Conservation (phyloP, 371 early-diverging fungal species). For the Catenaria anguillulae region DNA sequence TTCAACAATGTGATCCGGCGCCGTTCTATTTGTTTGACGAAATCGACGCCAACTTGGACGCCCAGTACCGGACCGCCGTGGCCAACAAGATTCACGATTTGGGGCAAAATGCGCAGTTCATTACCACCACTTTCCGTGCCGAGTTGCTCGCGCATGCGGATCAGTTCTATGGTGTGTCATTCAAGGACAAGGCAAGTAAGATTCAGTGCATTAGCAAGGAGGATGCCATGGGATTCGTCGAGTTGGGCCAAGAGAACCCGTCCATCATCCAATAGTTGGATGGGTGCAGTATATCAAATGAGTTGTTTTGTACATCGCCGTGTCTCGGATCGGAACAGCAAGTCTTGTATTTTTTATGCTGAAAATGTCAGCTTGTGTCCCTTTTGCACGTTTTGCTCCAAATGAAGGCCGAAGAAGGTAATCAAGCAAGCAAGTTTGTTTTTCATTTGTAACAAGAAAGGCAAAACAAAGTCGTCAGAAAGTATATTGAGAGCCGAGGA, state of each 20-base stretch:
- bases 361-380: too few species aligned
- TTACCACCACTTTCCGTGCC: conserved; percentile 94
- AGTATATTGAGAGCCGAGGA: too few species aligned
- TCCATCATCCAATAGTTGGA: not conserved
- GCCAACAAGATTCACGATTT: conserved; percentile 85
- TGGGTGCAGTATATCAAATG: too few species aligned
- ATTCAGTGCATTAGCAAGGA: conserved; percentile 51
- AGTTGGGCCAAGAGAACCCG: conserved; percentile 18
- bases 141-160: conserved; percentile 82
- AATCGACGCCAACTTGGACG: conserved; percentile 99
- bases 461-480: too few species aligned
- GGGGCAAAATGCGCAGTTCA: conserved; percentile 80
- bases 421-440: too few species aligned
- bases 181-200: conserved; percentile 64
- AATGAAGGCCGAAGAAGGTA: too few species aligned
- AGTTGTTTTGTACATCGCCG: too few species aligned
- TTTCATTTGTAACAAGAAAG: too few species aligned
- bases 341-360: too few species aligned
- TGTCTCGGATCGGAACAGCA: too few species aligned
- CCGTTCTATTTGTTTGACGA: conserved; percentile 99
- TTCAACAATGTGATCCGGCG: conserved; percentile 96
- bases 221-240: conserved; percentile 51
- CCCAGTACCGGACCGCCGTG: conserved; percentile 83
- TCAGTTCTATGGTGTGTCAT: conserved; percentile 93
- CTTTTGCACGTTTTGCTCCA: too few species aligned